These are phyloP conservation scores for Escovopsis sp. DNA, from an alignment of 2,329 filamentous ascomycete species.

Conservation along the genomic window DNA sequence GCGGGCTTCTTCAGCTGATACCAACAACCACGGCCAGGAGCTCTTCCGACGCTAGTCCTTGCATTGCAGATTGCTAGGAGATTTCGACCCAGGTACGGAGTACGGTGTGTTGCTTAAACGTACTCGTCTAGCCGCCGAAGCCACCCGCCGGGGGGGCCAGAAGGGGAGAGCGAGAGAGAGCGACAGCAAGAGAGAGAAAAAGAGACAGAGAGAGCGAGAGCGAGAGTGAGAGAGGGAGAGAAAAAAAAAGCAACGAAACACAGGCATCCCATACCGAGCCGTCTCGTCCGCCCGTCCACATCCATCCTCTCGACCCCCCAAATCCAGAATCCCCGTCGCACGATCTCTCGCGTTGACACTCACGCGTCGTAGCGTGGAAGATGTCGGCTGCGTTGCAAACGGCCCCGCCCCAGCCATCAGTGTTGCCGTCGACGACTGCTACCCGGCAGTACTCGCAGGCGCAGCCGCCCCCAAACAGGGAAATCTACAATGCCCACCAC, in stretches of 20 bases:
- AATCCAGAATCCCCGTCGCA: neutral
- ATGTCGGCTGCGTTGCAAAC: constrained; percentile 48
- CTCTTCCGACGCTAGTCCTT: too few species aligned
- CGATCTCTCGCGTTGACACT: constrained; percentile 3
- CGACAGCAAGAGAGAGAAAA: neutral
- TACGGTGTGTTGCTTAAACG: too few species aligned
- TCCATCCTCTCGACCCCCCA: too few species aligned
- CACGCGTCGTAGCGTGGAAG: constrained; percentile 9
- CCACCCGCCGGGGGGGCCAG: too few species aligned
- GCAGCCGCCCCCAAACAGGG: constrained; percentile 37
- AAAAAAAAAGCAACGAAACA: neutral
- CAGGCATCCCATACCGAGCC: neutral
- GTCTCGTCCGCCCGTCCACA: neutral
- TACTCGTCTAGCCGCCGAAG: too few species aligned
- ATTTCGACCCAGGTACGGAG: too few species aligned
- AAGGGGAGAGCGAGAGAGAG: too few species aligned
- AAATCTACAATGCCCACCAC: constrained; percentile 42
- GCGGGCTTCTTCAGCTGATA: too few species aligned
- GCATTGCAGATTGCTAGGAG: too few species aligned
- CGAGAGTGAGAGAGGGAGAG: neutral
- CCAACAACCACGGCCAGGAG: too few species aligned
- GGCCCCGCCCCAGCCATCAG: constrained; percentile 39
- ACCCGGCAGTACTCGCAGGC: constrained; percentile 37
- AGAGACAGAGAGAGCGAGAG: too few species aligned
- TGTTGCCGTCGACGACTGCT: constrained; percentile 31